phyloP scores from a whole-genome alignment of 2,329 filamentous ascomycete species.

The Aspergillus neotritici region DNA sequence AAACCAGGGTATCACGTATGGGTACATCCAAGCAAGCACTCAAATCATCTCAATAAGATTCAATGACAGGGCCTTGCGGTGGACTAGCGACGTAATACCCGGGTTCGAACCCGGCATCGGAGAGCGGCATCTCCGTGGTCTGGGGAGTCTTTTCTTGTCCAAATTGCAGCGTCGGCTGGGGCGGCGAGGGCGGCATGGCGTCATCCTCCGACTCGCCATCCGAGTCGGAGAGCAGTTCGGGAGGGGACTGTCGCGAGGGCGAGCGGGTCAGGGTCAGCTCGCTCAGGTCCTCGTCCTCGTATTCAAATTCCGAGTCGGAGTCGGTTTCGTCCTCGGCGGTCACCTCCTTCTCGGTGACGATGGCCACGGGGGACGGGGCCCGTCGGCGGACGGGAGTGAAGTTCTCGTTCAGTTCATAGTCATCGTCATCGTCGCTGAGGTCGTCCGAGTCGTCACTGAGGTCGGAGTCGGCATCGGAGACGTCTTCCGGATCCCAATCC shows the following conservation, averaged over 20 bases:
- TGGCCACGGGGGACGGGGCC: constrained; percentile 27
- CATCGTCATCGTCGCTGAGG: constrained; percentile 32
- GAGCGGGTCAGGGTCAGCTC: constrained; percentile 64
- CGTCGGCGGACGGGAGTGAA: constrained; percentile 23
- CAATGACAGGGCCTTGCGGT: constrained; percentile 42
- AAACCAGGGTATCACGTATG: constrained; percentile 12
- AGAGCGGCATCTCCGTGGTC: constrained; percentile 37
- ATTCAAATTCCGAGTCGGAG: constrained; percentile 53
- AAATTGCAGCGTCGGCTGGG: constrained; percentile 49
- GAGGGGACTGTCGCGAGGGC: constrained; percentile 61
- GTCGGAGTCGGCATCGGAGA: constrained; percentile 51
- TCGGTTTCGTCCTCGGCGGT: constrained; percentile 23
- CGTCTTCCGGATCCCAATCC: constrained; percentile 63
- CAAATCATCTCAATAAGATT: constrained; percentile 40
- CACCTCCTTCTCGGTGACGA: constrained; percentile 26
- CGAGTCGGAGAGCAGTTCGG: constrained; percentile 64
- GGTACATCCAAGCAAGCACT: constrained; percentile 9
- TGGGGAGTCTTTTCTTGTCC: constrained; percentile 56
- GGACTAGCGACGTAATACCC: constrained; percentile 45
- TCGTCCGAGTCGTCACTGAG: constrained; percentile 50
- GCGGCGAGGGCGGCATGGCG: constrained; percentile 64
- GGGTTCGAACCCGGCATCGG: constrained; percentile 40
- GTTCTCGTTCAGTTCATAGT: constrained; percentile 38
- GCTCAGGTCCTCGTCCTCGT: constrained; percentile 56
- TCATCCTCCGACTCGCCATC: constrained; percentile 65